phyloP scores from a whole-genome alignment of 176 grass and related monocot species.

The Juncus inflexus region DNA sequence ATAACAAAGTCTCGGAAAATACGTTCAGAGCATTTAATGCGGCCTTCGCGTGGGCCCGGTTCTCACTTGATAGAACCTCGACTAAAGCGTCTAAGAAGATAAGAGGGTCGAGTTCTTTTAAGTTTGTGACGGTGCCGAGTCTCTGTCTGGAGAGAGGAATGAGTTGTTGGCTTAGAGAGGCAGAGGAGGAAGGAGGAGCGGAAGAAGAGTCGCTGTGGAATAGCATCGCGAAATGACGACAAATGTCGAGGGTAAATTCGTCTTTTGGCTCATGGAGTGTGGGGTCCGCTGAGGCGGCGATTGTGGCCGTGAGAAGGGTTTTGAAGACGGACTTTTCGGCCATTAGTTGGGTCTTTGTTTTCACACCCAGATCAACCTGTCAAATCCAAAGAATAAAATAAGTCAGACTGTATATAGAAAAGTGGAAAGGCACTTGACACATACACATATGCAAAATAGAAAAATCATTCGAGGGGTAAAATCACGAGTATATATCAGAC shows the following conservation, averaged over 20 bases:
- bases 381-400: slow-evolving; percentile 18
- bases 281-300: slow-evolving; percentile 66
- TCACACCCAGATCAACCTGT: slow-evolving; percentile 95
- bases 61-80: slow-evolving; percentile 87
- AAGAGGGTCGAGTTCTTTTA: slow-evolving; percentile 81
- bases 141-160: slow-evolving; percentile 51
- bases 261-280: slow-evolving; percentile 72
- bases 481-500: too few relatives aligned
- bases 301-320: slow-evolving; percentile 65
- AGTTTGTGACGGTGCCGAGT: slow-evolving; percentile 66
- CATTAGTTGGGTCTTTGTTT: slow-evolving; percentile 97
- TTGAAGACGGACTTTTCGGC: slow-evolving; percentile 98
- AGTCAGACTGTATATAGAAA: too few relatives aligned
- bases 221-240: slow-evolving; percentile 95
- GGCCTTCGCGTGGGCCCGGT: slow-evolving; percentile 88
- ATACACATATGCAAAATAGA: too few relatives aligned
- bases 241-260: slow-evolving; percentile 83
- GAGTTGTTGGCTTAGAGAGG: slow-evolving; percentile 28
- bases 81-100: slow-evolving; percentile 96
- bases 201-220: slow-evolving; percentile 79
- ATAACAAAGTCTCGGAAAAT: slow-evolving; percentile 83
- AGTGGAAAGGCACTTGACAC: too few relatives aligned
- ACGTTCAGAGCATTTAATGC: slow-evolving; percentile 75
- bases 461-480: too few relatives aligned
- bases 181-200: slow-evolving; percentile 44